phyloP scores from a whole-genome alignment of 148 eudicot species.

The Amaranthus cruentus region DNA sequence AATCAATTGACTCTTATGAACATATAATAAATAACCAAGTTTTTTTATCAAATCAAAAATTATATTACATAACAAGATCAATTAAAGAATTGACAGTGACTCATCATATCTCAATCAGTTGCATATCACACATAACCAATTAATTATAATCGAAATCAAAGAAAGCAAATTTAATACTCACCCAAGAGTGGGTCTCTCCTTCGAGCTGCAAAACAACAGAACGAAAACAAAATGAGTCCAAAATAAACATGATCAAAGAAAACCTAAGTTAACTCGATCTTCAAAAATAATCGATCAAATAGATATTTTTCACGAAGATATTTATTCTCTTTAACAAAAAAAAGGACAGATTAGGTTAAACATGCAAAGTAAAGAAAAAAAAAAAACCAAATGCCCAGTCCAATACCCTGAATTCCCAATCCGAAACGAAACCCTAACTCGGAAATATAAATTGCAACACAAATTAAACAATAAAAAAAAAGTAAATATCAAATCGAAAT shows the following conservation, averaged over 20 bases:
- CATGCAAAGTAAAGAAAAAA: not conserved
- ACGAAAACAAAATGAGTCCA: conserved; percentile 7
- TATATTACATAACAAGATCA: not conserved
- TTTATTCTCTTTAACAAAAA: not conserved
- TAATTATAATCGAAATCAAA: not conserved
- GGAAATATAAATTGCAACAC: not conserved
- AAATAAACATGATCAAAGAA: not conserved
- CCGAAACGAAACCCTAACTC: conserved; percentile 18
- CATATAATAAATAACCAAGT: not conserved
- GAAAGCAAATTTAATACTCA: conserved; percentile 26
- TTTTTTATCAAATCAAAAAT: not conserved
- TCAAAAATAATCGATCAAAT: not conserved
- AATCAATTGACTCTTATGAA: not conserved
- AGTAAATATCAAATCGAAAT: no score
- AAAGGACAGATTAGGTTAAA: not conserved
- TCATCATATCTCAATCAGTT: not conserved
- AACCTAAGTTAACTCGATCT: not conserved
- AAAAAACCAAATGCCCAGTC: not conserved
- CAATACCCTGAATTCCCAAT: conserved; percentile 10
- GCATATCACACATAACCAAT: not conserved
- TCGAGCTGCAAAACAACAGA: conserved; percentile 63
- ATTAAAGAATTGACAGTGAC: not conserved
- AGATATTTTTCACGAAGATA: not conserved
- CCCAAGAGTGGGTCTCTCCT: conserved; percentile 98
- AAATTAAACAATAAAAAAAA: not conserved